phyloP scores from a whole-genome alignment of 2,329 filamentous ascomycete species.

The Penicillium sp. region DNA sequence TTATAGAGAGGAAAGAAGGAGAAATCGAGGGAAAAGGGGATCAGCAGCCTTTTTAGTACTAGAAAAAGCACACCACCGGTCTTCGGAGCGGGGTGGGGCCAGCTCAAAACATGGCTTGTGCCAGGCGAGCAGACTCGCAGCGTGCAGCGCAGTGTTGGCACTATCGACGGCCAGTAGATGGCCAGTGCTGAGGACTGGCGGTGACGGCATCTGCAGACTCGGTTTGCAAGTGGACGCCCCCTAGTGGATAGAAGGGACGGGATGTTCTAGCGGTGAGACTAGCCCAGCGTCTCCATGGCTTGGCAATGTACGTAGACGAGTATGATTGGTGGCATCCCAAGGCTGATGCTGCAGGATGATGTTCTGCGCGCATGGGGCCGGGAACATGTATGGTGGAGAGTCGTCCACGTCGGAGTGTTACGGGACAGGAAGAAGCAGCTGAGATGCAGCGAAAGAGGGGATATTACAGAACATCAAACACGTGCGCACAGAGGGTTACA shows the following conservation, averaged over 20 bases:
- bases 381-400: constrained; percentile 16
- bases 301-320: constrained; percentile 12
- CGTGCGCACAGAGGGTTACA: neutral
- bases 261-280: constrained; percentile 26
- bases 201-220: constrained; percentile 22
- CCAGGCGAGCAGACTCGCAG: constrained; percentile 14
- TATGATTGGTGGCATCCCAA: constrained; percentile 20
- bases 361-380: constrained; percentile 12
- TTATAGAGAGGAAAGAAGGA: constrained; percentile 16
- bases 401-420: constrained; percentile 18
- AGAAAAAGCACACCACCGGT: constrained; percentile 7
- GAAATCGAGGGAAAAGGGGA: constrained; percentile 11
- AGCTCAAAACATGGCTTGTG: constrained; percentile 22
- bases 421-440: neutral
- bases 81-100: constrained; percentile 14
- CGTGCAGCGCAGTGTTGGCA: constrained; percentile 26
- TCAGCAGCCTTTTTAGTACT: constrained; percentile 25
- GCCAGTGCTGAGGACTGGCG: constrained; percentile 18
- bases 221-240: constrained; percentile 14
- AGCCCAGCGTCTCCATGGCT: constrained; percentile 13
- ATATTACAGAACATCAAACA: neutral
- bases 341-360: constrained; percentile 26
- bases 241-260: constrained; percentile 17
- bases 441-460: neutral
- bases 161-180: constrained; percentile 18